Evolutionary conservation across 2,329 filamentous ascomycete genomes (phyloP).

Genomic region (Chalaropsis ovoidea): DNA sequence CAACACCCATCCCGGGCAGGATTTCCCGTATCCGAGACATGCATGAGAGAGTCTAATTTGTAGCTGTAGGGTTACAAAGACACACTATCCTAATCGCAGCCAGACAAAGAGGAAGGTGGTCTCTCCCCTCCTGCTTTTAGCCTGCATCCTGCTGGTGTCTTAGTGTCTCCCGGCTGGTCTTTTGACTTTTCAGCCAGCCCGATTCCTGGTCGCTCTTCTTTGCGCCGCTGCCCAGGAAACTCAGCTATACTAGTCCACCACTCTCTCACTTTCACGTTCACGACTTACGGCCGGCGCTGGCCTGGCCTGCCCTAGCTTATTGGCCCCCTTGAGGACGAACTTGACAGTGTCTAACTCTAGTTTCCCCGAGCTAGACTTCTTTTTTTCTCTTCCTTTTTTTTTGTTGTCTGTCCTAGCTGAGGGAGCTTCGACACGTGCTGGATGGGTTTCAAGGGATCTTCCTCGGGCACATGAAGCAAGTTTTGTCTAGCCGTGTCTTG

Average conservation of each 20-base stretch:
- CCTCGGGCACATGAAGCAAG: neutral
- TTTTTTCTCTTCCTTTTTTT: neutral
- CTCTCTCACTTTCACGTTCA: too few species aligned
- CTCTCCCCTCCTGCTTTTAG: neutral
- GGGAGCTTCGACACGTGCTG: neutral
- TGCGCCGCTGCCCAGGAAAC: too few species aligned
- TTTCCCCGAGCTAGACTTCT: neutral
- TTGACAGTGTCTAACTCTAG: neutral
- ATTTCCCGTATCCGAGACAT: conserved; percentile 6
- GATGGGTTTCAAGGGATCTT: neutral
- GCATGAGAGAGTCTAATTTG: neutral
- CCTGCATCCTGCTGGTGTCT: neutral
- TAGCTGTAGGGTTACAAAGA: neutral
- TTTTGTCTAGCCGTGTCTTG: neutral
- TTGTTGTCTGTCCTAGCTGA: neutral
- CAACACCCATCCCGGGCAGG: neutral
- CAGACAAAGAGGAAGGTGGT: neutral
- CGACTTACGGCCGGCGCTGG: neutral
- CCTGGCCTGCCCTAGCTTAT: neutral
- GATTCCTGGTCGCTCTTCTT: neutral
- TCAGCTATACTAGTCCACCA: too few species aligned
- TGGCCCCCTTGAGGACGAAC: neutral
- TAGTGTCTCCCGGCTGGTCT: neutral
- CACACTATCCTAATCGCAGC: too few species aligned
- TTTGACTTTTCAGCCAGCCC: neutral